Evolutionary conservation across 805 yeast species (phyloP).

Genomic region (Yueomyces sp.): DNA sequence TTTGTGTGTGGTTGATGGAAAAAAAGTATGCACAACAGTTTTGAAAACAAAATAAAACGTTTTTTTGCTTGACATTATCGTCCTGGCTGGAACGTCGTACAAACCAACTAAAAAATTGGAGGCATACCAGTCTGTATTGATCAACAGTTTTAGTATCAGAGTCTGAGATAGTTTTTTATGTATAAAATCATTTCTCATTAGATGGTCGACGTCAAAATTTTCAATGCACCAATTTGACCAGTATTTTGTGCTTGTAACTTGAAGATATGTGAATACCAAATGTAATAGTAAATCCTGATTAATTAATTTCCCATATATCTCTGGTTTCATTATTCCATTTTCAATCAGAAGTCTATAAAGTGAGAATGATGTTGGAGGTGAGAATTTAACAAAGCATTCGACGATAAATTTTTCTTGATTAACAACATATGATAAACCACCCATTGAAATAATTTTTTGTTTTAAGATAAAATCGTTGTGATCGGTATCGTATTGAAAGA

Average conservation of each 20-base stretch:
- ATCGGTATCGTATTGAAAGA: conserved; percentile 13
- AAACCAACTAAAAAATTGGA: conserved; percentile 5
- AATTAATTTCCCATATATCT: conserved; percentile 5
- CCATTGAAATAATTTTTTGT: conserved; percentile 10
- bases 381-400: conserved; percentile 6
- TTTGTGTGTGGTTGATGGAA: background rate
- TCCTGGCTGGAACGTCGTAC: background rate
- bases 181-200: conserved; percentile 3
- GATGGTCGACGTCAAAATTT: conserved; percentile 5
- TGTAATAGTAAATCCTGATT: conserved; percentile 10
- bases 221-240: conserved; percentile 19
- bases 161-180: conserved; percentile 13
- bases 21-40: conserved; percentile 12
- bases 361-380: conserved; percentile 1
- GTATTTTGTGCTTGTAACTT: conserved; percentile 9
- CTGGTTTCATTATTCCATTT: conserved; percentile 14
- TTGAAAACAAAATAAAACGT: conserved; percentile 14
- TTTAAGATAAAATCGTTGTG: conserved; percentile 11
- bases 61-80: conserved; percentile 5
- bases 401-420: conserved; percentile 1
- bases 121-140: conserved; percentile 9
- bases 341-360: conserved; percentile 7
- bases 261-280: conserved; percentile 11
- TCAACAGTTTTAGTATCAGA: conserved; percentile 13
- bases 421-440: conserved; percentile 14